Conservation (phyloP, 2,329 filamentous ascomycete species). For the Scolecobasidium constrictum region DNA sequence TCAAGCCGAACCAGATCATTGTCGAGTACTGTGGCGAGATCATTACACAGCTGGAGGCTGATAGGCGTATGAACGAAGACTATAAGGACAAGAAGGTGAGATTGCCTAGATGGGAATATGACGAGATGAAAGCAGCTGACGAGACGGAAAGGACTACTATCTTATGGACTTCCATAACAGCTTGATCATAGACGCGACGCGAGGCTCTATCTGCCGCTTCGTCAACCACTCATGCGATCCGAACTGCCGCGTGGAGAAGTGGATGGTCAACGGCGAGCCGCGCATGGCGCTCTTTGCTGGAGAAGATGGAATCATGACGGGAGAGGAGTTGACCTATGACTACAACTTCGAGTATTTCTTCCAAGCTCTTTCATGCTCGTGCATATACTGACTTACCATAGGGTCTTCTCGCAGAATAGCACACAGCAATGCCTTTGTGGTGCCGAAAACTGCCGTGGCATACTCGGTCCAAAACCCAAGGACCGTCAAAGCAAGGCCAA, state of each 20-base stretch:
- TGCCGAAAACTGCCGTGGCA: conserved; percentile 48
- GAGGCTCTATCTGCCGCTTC: conserved; percentile 86
- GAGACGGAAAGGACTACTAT: conserved; percentile 73
- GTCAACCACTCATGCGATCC: conserved; percentile 96
- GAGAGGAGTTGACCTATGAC: conserved; percentile 94
- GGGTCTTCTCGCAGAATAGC: conserved; percentile 49
- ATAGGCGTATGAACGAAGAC: conserved; percentile 81
- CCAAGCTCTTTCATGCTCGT: conserved; percentile 13
- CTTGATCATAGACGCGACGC: conserved; percentile 96
- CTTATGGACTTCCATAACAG: conserved; percentile 98
- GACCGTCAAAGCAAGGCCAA: neutral
- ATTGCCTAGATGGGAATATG: conserved; percentile 12
- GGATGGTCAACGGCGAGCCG: conserved; percentile 86
- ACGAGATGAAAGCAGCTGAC: conserved; percentile 14
- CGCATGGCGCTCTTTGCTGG: conserved; percentile 96
- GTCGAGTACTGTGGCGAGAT: conserved; percentile 98
- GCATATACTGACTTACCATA: conserved; percentile 15
- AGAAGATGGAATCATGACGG: conserved; percentile 79
- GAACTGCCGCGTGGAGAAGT: conserved; percentile 97
- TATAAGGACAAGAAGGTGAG: conserved; percentile 89
- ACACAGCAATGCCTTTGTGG: conserved; percentile 55
- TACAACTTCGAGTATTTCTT: conserved; percentile 56
- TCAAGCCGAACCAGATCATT: conserved; percentile 85
- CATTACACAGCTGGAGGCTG: conserved; percentile 88
- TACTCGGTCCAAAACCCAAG: conserved; percentile 43